These are phyloP conservation scores for Rhizophlyctis rosea DNA, from an alignment of 192 early-diverging fungal species.

Conservation along the genomic window DNA sequence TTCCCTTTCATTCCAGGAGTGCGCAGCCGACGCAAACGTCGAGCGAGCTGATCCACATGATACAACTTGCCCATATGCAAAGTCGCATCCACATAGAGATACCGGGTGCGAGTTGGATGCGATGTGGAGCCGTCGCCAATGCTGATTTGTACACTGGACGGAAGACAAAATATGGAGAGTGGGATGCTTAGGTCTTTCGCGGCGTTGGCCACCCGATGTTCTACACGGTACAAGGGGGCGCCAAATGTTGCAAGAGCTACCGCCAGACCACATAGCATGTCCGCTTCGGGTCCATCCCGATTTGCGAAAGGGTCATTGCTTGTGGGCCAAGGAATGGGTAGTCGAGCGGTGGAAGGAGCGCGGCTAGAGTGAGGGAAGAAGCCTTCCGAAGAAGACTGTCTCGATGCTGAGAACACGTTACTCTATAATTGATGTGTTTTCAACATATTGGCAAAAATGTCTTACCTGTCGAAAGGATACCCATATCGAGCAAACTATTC, in stretches of 20 bases:
- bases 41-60: conserved; percentile 21
- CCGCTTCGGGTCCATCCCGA: conserved; percentile 19
- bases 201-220: conserved; percentile 21
- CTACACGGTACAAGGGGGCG: conserved; percentile 29
- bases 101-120: conserved; percentile 22
- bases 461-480: too few species aligned
- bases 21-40: conserved; percentile 6
- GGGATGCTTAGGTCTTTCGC: conserved; percentile 25
- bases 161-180: conserved; percentile 22
- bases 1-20: not conserved
- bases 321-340: conserved; percentile 27
- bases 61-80: conserved; percentile 22
- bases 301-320: conserved; percentile 14
- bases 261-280: conserved; percentile 25
- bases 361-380: conserved; percentile 15
- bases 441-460: too few species aligned
- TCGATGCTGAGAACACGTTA: too few species aligned
- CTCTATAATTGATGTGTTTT: too few species aligned
- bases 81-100: conserved; percentile 7
- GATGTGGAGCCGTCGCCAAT: conserved; percentile 22
- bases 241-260: conserved; percentile 17
- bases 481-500: too few species aligned
- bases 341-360: conserved; percentile 18
- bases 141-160: conserved; percentile 19
- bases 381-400: too few species aligned